Percentiles rank a stretch among this genome's conserved stretches.
Evolutionary conservation across 139 green algal species (phyloP).

Genomic region (Gonium pectorale): DNA sequence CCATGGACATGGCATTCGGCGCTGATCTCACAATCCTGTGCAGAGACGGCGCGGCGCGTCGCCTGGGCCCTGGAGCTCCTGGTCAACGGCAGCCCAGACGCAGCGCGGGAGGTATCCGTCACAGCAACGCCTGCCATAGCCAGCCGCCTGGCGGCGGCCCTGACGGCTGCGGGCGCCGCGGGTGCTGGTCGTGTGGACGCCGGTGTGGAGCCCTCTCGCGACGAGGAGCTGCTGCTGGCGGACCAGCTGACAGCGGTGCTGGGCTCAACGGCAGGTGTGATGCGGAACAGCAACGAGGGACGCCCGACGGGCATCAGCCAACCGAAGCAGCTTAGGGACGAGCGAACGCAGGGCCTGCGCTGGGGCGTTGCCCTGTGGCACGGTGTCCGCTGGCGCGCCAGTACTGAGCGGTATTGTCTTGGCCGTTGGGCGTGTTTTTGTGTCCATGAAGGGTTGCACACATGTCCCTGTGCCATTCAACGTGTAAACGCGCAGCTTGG

Average conservation of each 20-base stretch:
- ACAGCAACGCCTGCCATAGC: background rate
- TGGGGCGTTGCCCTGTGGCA: too few relatives aligned
- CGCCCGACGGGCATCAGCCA: too few relatives aligned
- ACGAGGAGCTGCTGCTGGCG: background rate
- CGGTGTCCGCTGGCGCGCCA: too few relatives aligned
- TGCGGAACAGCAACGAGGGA: too few relatives aligned
- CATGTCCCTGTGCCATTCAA: too few relatives aligned
- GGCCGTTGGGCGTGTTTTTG: too few relatives aligned
- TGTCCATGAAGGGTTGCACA: too few relatives aligned
- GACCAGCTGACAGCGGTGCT: conserved; percentile 14
- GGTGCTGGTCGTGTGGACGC: background rate
- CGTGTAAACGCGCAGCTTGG: too few relatives aligned
- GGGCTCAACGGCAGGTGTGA: conserved; percentile 16
- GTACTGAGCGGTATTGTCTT: too few relatives aligned
- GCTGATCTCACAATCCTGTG: background rate
- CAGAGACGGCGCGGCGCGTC: background rate
- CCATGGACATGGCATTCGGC: too few relatives aligned
- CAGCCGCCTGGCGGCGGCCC: background rate
- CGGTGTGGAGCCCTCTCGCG: background rate
- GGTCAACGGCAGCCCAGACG: background rate
- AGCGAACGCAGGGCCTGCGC: too few relatives aligned
- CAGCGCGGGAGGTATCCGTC: background rate
- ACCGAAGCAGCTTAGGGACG: too few relatives aligned
- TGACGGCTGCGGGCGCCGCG: background rate
- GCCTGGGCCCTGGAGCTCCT: conserved; percentile 28